Base-by-base conservation (phyloP, 495 filamentous ascomycete species). In the Xylaria acuta region DNA sequence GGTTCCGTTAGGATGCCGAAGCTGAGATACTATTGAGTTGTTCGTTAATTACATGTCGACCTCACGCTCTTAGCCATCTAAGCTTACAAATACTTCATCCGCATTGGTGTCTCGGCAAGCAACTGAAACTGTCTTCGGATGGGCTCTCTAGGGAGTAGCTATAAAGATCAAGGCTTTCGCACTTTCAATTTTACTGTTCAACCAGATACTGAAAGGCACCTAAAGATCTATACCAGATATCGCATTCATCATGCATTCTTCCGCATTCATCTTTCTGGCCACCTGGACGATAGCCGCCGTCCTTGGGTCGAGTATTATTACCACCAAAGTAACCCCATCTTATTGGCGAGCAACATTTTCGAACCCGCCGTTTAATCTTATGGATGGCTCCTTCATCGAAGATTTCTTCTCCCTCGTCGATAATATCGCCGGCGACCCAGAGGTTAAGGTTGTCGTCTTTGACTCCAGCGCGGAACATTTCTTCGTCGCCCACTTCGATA, bases 291-390 rank as follows among this genome's bases (percentile, higher is more conserved):
- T 56, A 12, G 25, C 53, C 0, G 6, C 27, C 0, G 53, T 18
- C 53, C 25, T 56, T 56, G 53, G 12, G 5, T 56, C 53, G n/a
- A 11, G 12, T 5, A 56, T 56, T 7, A 56, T 16, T 14, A 56
- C 27, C 12, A 56, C 25, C 4, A 56, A 56, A 32, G 27, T 56
- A 30, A 56, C 53, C 2, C 53, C 53, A 16, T 14, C 25, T 32
- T 56, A 56, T 27, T 56, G 53, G 53, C 53, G 53, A 18, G 53
- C 53, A 16, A 56, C 53, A 30, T 32, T 56, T 7, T 56, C 53
- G 27, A 32, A 56, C 27, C 53, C 53, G 27, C 53, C 53, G 14
- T 56, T 56, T 4, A 56, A 56, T 25, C 0, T 56, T 16, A 56
- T 56, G 12, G 53, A 56, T 18, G 32, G 32, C 18, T 5, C 11